Evolutionary conservation across 805 yeast species (phyloP).

Genomic region (Candida boleticola): DNA sequence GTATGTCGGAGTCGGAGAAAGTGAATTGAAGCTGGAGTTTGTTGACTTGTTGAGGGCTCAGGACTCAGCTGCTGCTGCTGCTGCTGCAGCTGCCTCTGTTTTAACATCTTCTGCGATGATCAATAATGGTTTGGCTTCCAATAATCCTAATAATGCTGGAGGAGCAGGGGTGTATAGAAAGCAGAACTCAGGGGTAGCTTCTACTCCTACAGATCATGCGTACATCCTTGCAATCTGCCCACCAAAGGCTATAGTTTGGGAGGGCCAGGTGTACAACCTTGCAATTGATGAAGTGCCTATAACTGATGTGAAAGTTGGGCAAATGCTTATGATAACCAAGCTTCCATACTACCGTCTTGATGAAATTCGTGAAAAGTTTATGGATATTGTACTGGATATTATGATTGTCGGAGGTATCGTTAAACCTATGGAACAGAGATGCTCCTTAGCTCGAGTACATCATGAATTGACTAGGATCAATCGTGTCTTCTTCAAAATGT

Average conservation of each 20-base stretch:
- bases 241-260: conserved; percentile 86
- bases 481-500: conserved; percentile 63
- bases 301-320: conserved; percentile 64
- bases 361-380: conserved; percentile 54
- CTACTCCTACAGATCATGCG: conserved; percentile 36
- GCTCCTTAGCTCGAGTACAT: conserved; percentile 72
- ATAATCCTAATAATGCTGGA: conserved; percentile 5
- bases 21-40: conserved; percentile 23
- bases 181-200: conserved; percentile 9
- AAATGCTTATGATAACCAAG: conserved; percentile 63
- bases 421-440: conserved; percentile 56
- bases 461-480: conserved; percentile 66
- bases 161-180: conserved; percentile 17
- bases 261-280: conserved; percentile 68
- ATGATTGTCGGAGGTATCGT: conserved; percentile 37
- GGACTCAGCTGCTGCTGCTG: conserved; percentile 14
- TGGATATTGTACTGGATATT: conserved; percentile 54
- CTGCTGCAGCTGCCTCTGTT: conserved; percentile 24
- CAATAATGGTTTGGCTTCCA: background rate
- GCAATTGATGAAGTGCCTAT: conserved; percentile 46
- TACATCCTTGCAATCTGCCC: conserved; percentile 76
- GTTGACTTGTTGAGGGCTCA: conserved; percentile 20
- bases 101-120: conserved; percentile 14
- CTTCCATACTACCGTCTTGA: conserved; percentile 61
- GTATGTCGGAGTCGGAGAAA: conserved; percentile 35